Percentiles rank a stretch among this genome's conserved stretches.
These are phyloP conservation scores for Closterium sp. DNA, from an alignment of 139 green algal genomes.

Conservation along the genomic window DNA sequence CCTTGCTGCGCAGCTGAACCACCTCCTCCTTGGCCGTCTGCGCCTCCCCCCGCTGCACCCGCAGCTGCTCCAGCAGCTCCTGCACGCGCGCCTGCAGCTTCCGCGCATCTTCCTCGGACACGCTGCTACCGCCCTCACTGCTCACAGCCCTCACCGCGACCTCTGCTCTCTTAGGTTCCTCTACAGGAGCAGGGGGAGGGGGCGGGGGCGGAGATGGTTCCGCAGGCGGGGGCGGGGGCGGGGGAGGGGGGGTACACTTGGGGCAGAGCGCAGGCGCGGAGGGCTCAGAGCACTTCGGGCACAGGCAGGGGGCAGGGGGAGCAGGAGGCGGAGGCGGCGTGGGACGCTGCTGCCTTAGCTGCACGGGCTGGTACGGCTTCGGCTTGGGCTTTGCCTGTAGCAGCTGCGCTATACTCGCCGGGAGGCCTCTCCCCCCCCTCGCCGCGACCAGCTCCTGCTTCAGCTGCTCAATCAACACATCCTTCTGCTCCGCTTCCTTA, in stretches of 20 bases:
- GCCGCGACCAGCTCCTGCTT: background rate
- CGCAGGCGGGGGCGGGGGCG: background rate
- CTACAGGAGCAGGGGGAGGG: background rate
- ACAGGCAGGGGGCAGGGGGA: background rate
- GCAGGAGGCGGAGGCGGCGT: background rate
- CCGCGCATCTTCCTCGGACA: background rate
- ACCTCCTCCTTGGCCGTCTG: slow-evolving; percentile 1
- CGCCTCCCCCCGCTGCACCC: background rate
- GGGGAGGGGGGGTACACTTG: background rate
- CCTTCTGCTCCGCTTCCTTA: slow-evolving; percentile 26
- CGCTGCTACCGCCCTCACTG: background rate
- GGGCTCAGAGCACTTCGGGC: background rate
- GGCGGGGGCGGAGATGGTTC: no score
- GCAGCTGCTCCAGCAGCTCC: slow-evolving; percentile 29
- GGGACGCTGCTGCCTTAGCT: background rate
- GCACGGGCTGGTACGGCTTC: background rate
- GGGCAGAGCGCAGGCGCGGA: background rate
- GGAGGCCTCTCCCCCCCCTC: background rate
- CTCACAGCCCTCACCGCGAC: background rate
- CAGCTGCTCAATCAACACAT: slow-evolving; percentile 1
- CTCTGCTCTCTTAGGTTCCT: background rate
- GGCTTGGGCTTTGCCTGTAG: background rate
- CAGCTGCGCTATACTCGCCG: background rate
- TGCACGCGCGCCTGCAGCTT: slow-evolving; percentile 17
- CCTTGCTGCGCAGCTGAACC: slow-evolving; percentile 17